Evolutionary conservation across 2,329 filamentous ascomycete genomes (phyloP).

Genomic region (Clarireedia homoeocarpa): DNA sequence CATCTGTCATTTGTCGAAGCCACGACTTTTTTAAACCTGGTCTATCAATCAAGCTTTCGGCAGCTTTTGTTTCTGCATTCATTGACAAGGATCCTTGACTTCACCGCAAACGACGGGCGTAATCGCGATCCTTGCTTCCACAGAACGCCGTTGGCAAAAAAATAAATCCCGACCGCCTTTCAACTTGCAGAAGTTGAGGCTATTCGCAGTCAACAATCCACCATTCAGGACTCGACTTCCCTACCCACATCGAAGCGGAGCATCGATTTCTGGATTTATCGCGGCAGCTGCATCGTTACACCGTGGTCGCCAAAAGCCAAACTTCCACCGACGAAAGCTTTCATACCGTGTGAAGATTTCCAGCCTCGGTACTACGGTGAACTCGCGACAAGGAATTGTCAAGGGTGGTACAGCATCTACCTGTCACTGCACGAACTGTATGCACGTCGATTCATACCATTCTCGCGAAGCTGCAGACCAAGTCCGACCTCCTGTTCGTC

Average conservation of each 20-base stretch:
- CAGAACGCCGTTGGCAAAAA: neutral
- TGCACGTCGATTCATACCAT: neutral
- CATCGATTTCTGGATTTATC: neutral
- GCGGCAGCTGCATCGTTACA: no score
- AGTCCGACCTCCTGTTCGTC: neutral
- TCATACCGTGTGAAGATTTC: neutral
- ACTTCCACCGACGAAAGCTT: no score
- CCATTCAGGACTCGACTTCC: neutral
- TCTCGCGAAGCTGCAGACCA: neutral
- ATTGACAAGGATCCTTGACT: neutral
- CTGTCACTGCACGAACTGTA: neutral
- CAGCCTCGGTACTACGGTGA: neutral
- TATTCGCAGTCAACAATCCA: neutral
- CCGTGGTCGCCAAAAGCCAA: no score
- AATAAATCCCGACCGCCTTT: neutral
- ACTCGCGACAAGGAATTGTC: neutral
- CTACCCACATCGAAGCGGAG: neutral
- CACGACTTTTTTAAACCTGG: neutral
- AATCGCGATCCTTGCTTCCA: constrained; percentile 7
- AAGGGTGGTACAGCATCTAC: neutral
- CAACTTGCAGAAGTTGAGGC: neutral
- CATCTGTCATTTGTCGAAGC: constrained; percentile 5
- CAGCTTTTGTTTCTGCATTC: constrained; percentile 1
- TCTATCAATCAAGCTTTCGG: constrained; percentile 5
- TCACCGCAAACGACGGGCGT: constrained; percentile 4